Evolutionary conservation across 2,329 filamentous ascomycete genomes (phyloP), one percentile per base, ranked within the genome.

Genomic region (Rutstroemia sp.): DNA sequence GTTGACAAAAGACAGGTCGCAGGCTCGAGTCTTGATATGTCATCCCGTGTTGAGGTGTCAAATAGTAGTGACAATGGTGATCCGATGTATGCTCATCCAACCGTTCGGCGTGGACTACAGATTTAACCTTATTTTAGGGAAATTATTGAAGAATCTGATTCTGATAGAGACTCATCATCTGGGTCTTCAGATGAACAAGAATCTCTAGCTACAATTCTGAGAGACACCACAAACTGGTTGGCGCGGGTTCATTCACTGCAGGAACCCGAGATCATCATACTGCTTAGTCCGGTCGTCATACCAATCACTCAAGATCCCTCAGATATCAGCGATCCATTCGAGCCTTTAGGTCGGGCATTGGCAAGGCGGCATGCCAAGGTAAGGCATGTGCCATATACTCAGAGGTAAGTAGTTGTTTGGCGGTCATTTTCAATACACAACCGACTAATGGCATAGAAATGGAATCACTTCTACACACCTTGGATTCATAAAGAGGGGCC

Each of bases 331-430:
- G 88, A 92, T 67, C 88, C 87, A 0, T 91, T 91, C 66, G 87
- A 91, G 69, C 77, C 80, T 14, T 74, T 92, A 18, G 88, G 87
- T 19, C 77, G 79, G 60, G 79, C 82, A 46, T 70, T 92, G 49
- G 80, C 82, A 49, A 74, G 71, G 49, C 75, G 79, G 62, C 83
- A 87, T 65, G 72, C 77, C 2, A 77, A 76, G 69, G 76, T 91
- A 59, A 81, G 85, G 19, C 88, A 91, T 67, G 81, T 90, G 45
- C 86, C 88, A 5, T 92, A 89, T 65, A 81, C 83, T 5, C 79
- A 82, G 48, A 76, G 77, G 52, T 66, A 21, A 49, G 55, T 47
- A 23, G 21, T 25, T n/a, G 41, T 51, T 37, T 12, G 12, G 5
- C 30, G 21, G 14, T 10, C 41, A 12, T 71, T 25, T 23, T 38